Base-by-base conservation (phyloP, 2,329 filamentous ascomycete species). In the Hypoxylon sp. region DNA sequence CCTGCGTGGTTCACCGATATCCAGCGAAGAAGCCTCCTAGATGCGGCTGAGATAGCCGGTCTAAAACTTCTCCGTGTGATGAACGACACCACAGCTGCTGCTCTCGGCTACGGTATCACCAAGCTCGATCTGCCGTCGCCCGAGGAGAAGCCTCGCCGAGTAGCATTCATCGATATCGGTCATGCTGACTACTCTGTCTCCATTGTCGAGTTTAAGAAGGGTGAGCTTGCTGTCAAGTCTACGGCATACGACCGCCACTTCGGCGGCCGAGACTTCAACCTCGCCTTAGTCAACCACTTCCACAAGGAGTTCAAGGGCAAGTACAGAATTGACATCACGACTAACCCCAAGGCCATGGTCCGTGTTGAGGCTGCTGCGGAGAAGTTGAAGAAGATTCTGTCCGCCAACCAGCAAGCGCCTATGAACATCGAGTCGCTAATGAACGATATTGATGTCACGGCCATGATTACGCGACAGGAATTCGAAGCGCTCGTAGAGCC, bases 351-450 rank as follows among this genome's bases (percentile, higher is more conserved):
- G 84, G 96, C 95, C 63, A 88, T 91, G 80, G 89, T 94, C 72
- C 93, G 96, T 78, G 92, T 96, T 73, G 87, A 92, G 42, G 89
- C 93, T 67, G 93, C 92, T 61, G 93, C 94, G 58, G 96, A 99
- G 87, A 97, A 97, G 87, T 84, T 97, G 78, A 99, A 99, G 90
- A 98, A 98, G 89, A 90, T 98, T 59, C 85, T 99, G 60, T 98
- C 95, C 33, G 96, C 96, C 78, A 98, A 98, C 83, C 91, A 94
- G 73, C 87, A 91, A 77, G 93, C 95, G 16, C 93, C 95, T 51
- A 82, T 99, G 80, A 98, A 94, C 85, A 96, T 99, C 75, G 96
- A 99, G 84, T 97, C 94, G 33, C 85, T 99, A 73, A 98, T 99
- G 94, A 96, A 98, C 81, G 96, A 99, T 78, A 84, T 97, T 67